phyloP scores from a whole-genome alignment of 495 filamentous ascomycete species.

The Neurospora tetraspora region DNA sequence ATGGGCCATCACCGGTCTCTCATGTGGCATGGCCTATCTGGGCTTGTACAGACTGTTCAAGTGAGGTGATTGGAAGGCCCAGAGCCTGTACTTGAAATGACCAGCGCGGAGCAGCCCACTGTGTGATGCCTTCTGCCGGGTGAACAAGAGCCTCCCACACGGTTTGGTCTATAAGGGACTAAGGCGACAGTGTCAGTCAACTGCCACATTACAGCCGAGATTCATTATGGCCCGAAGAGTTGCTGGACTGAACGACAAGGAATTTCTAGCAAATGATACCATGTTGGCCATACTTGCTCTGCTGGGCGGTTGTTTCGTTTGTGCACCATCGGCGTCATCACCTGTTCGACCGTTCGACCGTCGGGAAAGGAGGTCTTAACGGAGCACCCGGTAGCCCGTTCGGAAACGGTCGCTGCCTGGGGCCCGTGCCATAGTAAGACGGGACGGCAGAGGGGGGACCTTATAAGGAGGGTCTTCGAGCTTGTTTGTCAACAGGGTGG shows the following conservation, averaged over 20 bases:
- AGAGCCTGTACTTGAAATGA: neutral
- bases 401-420: neutral
- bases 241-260: neutral
- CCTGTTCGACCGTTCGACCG: neutral
- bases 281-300: neutral
- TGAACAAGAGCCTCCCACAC: neutral
- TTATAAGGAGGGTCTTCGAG: neutral
- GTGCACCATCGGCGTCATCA: neutral
- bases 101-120: neutral
- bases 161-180: neutral
- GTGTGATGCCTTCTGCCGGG: neutral
- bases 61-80: neutral
- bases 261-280: neutral
- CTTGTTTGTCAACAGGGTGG: neutral
- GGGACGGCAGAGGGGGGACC: neutral
- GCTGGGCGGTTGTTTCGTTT: neutral
- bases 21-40: slow-evolving; percentile 57
- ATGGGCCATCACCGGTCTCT: slow-evolving; percentile 60
- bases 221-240: neutral
- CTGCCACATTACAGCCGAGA: neutral
- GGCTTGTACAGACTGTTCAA: slow-evolving; percentile 42
- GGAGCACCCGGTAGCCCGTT: neutral
- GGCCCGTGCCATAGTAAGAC: neutral
- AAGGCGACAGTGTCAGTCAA: neutral
- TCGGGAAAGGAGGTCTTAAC: neutral